Base-by-base conservation (phyloP, 2,329 filamentous ascomycete genomes). In the Tolypocladium inflatum region DNA sequence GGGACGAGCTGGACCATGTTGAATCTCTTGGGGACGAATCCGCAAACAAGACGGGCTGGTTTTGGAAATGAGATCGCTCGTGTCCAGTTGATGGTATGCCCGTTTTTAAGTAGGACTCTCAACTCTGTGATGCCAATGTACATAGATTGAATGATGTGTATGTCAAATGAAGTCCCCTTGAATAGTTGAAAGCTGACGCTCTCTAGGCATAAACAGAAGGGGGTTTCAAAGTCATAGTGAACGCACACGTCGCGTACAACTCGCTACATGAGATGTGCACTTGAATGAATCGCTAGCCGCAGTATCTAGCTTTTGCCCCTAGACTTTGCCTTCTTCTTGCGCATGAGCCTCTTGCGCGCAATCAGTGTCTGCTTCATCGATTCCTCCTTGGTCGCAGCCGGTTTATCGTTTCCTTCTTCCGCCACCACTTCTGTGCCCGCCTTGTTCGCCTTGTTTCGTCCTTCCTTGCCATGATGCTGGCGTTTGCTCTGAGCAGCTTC, bases 271-370 rank as follows among this genome's bases (percentile, higher is more conserved):
- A 35, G 10, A 9, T 37, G 35, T 21, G 5, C 1, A 37, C 48
- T 21, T 35, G 30, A 33, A 35, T 52, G 19, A 11, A 52, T 52
- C 30, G 48, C 48, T 21, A 52, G 48, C 48, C 30, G 9, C 30
- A 37, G 30, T 37, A n/a, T 30, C 41, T 58, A 57, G 15, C 52
- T 61, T 21, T 59, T 58, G 26, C 61, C 69, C 54, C 76, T 73
- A 13, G 66, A 62, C 19, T 70, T 64, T 7, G 75, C 74, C 76
- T 84, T 85, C 74, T 87, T 88, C 73, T 88, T 88, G 59, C 91
- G 84, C 78, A 88, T 82, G 76, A 88, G 83, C 62, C 91, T 81
- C 78, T 96, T 97, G 72, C 90, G 87, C 54, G 85, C 87, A 71
- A 96, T 95, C 67, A 97, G 89, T 67, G 86, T 87, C 67, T 91